A percentile compares a stretch with the other conserved stretches of the same genome.
phyloP scores from a whole-genome alignment of 2,329 filamentous ascomycete species.

The Blastomyces percursus region DNA sequence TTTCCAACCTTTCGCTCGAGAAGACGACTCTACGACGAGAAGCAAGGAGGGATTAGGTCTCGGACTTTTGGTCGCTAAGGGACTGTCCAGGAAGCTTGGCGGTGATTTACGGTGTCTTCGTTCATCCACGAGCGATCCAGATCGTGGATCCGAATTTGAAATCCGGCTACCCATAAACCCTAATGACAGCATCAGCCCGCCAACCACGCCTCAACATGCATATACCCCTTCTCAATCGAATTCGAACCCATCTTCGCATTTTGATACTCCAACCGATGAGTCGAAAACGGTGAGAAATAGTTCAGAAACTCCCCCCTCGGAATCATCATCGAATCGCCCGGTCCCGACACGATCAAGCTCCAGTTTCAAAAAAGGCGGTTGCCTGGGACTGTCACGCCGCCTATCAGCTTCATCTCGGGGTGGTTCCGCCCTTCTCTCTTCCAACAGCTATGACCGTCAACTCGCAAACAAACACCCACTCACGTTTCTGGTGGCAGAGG shows the following conservation, averaged over 20 bases:
- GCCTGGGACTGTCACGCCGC: not conserved
- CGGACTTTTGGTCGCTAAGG: constrained; percentile 61
- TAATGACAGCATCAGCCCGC: constrained; percentile 38
- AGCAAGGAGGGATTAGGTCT: constrained; percentile 58
- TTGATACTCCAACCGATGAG: constrained; percentile 3
- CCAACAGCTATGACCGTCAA: constrained; percentile 38
- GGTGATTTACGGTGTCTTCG: constrained; percentile 55
- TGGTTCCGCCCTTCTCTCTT: not conserved
- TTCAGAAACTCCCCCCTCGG: not conserved
- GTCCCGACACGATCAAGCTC: not conserved
- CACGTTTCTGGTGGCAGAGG: constrained; percentile 59
- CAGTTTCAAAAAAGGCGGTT: not conserved
- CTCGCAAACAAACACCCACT: constrained; percentile 51
- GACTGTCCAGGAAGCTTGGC: constrained; percentile 55
- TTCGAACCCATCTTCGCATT: constrained; percentile 2
- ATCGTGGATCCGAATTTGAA: constrained; percentile 57
- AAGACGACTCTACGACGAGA: constrained; percentile 57
- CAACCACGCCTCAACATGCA: constrained; percentile 38
- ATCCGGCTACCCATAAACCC: constrained; percentile 53
- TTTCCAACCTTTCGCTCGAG: constrained; percentile 59
- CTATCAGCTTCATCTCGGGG: constrained; percentile 1
- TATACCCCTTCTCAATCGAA: constrained; percentile 25
- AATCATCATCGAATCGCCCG: not conserved
- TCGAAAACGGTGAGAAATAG: constrained; percentile 1
- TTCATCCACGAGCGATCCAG: constrained; percentile 50